Conservation (phyloP, 2,329 filamentous ascomycete species). For the Pyricularia pennisetigena region DNA sequence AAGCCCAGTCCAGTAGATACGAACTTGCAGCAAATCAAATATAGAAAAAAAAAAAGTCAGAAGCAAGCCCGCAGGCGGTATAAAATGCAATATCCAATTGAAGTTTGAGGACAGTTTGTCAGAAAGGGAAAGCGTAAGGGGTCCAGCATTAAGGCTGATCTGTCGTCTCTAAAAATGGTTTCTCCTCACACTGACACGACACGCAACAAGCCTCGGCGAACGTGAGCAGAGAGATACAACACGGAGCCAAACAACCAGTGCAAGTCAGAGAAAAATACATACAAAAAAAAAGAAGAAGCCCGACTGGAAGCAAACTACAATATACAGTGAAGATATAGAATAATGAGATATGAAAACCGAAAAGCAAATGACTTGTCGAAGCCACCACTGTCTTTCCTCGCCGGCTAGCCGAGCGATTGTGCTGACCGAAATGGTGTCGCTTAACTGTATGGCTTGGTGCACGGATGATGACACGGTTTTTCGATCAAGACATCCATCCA, state of each 20-base stretch:
- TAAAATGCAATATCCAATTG: not conserved
- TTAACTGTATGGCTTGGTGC: not conserved
- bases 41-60: not conserved
- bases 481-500: not conserved
- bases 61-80: not conserved
- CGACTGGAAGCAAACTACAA: not conserved
- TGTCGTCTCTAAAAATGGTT: not conserved
- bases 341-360: not conserved
- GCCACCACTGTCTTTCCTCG: not conserved
- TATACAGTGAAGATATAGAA: not conserved
- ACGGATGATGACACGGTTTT: not conserved
- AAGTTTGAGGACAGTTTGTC: slow-evolving; percentile 2
- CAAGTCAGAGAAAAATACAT: not conserved
- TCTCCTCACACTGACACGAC: not conserved
- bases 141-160: not conserved
- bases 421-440: not conserved
- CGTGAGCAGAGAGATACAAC: not conserved
- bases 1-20: not conserved
- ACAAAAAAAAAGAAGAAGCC: not conserved
- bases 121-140: not conserved
- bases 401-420: not conserved
- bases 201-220: not conserved
- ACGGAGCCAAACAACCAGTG: not conserved
- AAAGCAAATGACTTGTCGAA: not conserved
- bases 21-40: not conserved